Conservation (phyloP, 1,284 basidiomycete species). For the Trichosporon sp. region DNA sequence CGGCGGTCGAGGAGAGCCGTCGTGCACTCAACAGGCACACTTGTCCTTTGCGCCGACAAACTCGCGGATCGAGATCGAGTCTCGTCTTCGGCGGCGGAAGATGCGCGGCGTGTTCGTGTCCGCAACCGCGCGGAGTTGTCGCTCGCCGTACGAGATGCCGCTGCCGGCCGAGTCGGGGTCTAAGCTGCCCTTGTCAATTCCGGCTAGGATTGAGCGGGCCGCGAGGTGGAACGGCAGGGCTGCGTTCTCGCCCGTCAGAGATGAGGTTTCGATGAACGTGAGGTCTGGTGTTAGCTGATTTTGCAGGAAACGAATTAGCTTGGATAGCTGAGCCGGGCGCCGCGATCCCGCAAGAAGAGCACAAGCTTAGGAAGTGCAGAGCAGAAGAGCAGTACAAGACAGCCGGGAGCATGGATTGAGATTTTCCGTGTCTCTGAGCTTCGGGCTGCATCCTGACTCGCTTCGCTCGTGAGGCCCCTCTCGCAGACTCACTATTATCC, state of each 20-base stretch:
- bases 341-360: no score
- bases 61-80: slow-evolving; percentile 19
- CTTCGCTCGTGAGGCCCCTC: not conserved
- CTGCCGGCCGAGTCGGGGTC: slow-evolving; percentile 91
- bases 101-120: slow-evolving; percentile 1
- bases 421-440: no score
- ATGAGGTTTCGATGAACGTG: slow-evolving; percentile 89
- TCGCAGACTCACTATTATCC: slow-evolving; percentile 64
- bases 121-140: slow-evolving; percentile 76
- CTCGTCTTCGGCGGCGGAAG: slow-evolving; percentile 12
- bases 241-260: slow-evolving; percentile 85
- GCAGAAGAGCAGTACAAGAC: no score
- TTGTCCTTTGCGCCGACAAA: slow-evolving; percentile 11
- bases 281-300: slow-evolving; percentile 56
- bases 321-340: not conserved
- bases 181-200: slow-evolving; percentile 82
- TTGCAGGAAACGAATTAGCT: not conserved
- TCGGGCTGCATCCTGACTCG: not conserved
- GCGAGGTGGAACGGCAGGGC: slow-evolving; percentile 88
- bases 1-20: no score
- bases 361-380: no score
- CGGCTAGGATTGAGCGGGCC: slow-evolving; percentile 81
- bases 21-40: slow-evolving; percentile 18
- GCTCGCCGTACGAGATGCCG: slow-evolving; percentile 93
- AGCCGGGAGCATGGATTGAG: no score